Evolutionary conservation across 2,329 filamentous ascomycete species (phyloP).

Genomic region (Colletotrichum musicola): DNA sequence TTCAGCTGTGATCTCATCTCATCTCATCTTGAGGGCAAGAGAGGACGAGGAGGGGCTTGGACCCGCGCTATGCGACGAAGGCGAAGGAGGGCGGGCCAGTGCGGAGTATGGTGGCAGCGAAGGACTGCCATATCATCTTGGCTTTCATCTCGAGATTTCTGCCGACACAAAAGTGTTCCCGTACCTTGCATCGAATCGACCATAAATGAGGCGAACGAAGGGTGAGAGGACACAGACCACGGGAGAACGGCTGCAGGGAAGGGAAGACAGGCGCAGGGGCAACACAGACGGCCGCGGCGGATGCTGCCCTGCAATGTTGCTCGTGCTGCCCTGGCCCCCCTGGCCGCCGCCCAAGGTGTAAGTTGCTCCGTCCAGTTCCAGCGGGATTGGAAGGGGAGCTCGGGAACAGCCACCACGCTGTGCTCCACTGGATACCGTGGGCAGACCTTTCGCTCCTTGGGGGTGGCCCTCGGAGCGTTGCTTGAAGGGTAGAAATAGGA

Average conservation of each 20-base stretch:
- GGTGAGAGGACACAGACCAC: slow-evolving; percentile 38
- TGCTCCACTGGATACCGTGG: slow-evolving; percentile 19
- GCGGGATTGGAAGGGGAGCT: slow-evolving; percentile 11
- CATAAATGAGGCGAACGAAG: slow-evolving; percentile 36
- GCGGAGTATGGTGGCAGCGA: slow-evolving; percentile 24
- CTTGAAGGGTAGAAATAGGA: background rate
- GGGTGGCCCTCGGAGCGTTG: background rate
- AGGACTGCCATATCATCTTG: slow-evolving; percentile 16
- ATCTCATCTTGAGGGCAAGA: slow-evolving; percentile 23
- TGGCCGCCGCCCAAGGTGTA: slow-evolving; percentile 10
- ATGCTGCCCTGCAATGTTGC: slow-evolving; percentile 37
- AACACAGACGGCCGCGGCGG: slow-evolving; percentile 35
- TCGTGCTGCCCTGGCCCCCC: slow-evolving; percentile 31
- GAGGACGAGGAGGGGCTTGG: background rate
- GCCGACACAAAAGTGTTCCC: slow-evolving; percentile 12
- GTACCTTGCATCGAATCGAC: slow-evolving; percentile 38
- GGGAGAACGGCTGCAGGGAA: slow-evolving; percentile 40
- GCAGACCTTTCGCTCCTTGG: slow-evolving; percentile 5
- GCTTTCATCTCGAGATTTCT: slow-evolving; percentile 25
- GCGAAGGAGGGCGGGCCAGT: slow-evolving; percentile 12
- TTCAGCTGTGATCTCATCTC: slow-evolving; percentile 40
- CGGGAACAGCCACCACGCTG: slow-evolving; percentile 22
- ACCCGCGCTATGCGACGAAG: slow-evolving; percentile 33
- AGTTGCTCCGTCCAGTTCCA: slow-evolving; percentile 16
- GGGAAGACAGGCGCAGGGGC: slow-evolving; percentile 38